Evolutionary conservation across 2,329 filamentous ascomycete genomes (phyloP), one percentile per base, ranked within the genome.

Genomic region (Pyrenochaeta sp.): DNA sequence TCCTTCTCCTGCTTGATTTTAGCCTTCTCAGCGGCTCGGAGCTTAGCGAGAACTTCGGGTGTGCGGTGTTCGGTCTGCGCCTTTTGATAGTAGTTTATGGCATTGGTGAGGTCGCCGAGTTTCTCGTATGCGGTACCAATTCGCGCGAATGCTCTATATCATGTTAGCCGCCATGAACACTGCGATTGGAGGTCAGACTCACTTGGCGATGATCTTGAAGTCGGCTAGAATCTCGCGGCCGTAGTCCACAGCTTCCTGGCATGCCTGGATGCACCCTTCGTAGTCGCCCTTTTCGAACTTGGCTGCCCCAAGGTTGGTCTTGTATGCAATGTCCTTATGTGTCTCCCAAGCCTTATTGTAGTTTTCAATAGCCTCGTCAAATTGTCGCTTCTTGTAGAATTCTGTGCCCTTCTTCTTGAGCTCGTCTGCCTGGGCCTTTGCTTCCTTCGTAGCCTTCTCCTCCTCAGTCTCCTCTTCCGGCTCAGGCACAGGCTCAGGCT

Each of bases 191-290:
- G 32, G 3, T n/a, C 22, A 24, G 2, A 73, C 79, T 60, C 77
- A 91, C 88, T 97, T 98, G 75, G 96, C 93, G 66, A 99, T 94
- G 74, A 93, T 86, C 87, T 99, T 99, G 85, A 98, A 99, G 81
- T 99, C 95, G 63, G 95, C 93, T 55, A 93, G 90, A 68, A 96
- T 88, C 70, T 90, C 86, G 58, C 95, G 92, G 54, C 95, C 95
- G 78, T 98, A 91, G 68, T 96, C 90, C 52, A 97, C 86, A 10
- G 96, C 95, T 81, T 92, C 88, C 71, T 91, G 88, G 82, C 95
- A 99, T 15, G 89, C 83, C 71, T 96, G 91, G 64, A 99, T 93
- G 66, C 90, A 89, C 56, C 89, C 91, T 72, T 96, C 86, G 78
- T 91, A 96, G 76, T 98, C 95, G 56, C 93, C 93, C 84, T 98